phyloP scores from a whole-genome alignment of 805 yeast species.

The Maudiozyma turicensis region DNA sequence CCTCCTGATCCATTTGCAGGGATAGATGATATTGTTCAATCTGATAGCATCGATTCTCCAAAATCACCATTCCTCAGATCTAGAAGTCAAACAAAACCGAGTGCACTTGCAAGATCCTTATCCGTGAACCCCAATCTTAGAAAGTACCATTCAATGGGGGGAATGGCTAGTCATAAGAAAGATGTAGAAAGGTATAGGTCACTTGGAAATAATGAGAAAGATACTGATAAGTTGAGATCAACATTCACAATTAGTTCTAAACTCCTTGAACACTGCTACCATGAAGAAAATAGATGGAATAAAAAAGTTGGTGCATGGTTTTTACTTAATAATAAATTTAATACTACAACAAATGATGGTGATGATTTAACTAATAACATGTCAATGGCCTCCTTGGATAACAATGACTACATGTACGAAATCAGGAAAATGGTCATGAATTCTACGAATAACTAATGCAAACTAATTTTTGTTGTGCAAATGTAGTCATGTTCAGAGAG shows the following conservation, averaged over 20 bases:
- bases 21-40: slow-evolving; percentile 16
- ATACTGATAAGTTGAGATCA: slow-evolving; percentile 2
- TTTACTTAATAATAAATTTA: slow-evolving; percentile 8
- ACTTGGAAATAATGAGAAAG: background rate
- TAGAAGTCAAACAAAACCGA: slow-evolving; percentile 13
- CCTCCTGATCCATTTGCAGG: slow-evolving; percentile 25
- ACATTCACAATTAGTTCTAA: slow-evolving; percentile 14
- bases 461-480: background rate
- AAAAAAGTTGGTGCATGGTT: slow-evolving; percentile 27
- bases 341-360: slow-evolving; percentile 5
- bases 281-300: slow-evolving; percentile 28
- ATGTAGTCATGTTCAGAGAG: background rate
- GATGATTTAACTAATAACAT: slow-evolving; percentile 3
- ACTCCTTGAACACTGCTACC: slow-evolving; percentile 23
- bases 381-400: slow-evolving; percentile 11
- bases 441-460: slow-evolving; percentile 19
- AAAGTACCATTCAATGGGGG: slow-evolving; percentile 15
- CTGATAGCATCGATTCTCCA: background rate
- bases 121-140: slow-evolving; percentile 2
- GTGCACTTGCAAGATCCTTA: background rate
- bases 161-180: background rate
- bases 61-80: slow-evolving; percentile 18
- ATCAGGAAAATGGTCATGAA: slow-evolving; percentile 29
- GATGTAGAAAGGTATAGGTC: background rate
- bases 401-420: slow-evolving; percentile 25